A percentile compares a stretch with the other conserved stretches of the same genome.
These are phyloP conservation scores for Lentinula aciculospora DNA, from an alignment of 768 basidiomycete species.

Conservation along the genomic window DNA sequence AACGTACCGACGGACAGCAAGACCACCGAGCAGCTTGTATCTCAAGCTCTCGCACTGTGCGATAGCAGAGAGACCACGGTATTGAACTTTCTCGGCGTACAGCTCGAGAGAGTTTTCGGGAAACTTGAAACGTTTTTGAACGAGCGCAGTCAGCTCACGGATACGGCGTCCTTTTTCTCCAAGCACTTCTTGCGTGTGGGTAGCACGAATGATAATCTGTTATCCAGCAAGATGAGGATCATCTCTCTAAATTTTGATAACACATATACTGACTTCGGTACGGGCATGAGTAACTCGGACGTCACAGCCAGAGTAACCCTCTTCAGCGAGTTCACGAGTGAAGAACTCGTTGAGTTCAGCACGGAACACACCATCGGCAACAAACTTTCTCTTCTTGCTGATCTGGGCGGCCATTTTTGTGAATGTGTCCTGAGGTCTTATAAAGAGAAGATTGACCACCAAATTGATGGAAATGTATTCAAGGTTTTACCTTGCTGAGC, in stretches of 20 bases:
- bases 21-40: constrained; percentile 99
- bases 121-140: constrained; percentile 99
- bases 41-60: constrained; percentile 98
- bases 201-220: constrained; percentile 98
- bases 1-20: constrained; percentile 93
- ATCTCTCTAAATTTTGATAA: not conserved
- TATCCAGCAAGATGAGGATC: not conserved
- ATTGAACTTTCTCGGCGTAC: constrained; percentile 98
- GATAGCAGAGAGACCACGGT: constrained; percentile 96
- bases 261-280: constrained; percentile 65
- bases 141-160: constrained; percentile 95
- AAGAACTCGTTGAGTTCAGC: constrained; percentile 99
- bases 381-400: constrained; percentile 98
- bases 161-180: constrained; percentile 99
- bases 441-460: not conserved
- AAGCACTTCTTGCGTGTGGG: constrained; percentile 97
- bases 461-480: not conserved
- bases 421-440: constrained; percentile 3
- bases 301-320: constrained; percentile 99
- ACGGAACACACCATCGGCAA: constrained; percentile 98
- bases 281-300: constrained; percentile 99
- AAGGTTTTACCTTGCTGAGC: not conserved
- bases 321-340: constrained; percentile 94
- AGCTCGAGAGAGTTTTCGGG: constrained; percentile 98
- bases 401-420: constrained; percentile 77